Evolutionary conservation across 2,329 filamentous ascomycete species (phyloP).

Genomic region (Hortaea sp.): DNA sequence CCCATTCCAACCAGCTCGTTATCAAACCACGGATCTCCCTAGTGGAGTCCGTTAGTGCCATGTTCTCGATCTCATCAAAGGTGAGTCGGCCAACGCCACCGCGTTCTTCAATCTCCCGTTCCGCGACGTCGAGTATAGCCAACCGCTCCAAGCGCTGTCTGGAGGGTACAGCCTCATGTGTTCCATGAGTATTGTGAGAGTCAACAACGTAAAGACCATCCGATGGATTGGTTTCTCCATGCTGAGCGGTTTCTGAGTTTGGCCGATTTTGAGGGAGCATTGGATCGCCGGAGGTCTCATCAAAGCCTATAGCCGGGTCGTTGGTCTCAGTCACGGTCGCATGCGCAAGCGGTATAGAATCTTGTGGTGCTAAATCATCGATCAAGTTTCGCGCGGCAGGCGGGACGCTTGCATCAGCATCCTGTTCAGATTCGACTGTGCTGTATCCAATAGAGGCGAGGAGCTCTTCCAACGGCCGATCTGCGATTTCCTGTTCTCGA

Average conservation of each 20-base stretch:
- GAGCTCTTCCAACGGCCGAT: constrained; percentile 34
- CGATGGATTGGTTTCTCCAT: background rate
- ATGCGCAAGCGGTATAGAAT: background rate
- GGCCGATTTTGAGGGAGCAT: constrained; percentile 17
- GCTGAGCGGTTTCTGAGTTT: background rate
- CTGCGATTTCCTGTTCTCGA: constrained; percentile 22
- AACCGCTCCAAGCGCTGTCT: constrained; percentile 32
- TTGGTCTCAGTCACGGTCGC: background rate
- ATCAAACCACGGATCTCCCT: constrained; percentile 67
- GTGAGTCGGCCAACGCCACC: constrained; percentile 72
- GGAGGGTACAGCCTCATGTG: constrained; percentile 1
- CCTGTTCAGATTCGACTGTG: background rate
- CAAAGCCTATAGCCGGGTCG: background rate
- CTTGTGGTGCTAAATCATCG: background rate
- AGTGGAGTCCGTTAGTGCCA: constrained; percentile 52
- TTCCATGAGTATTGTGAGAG: background rate
- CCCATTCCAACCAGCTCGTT: constrained; percentile 80
- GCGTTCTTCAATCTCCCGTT: constrained; percentile 57
- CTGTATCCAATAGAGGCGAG: constrained; percentile 33
- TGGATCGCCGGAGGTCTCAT: constrained; percentile 6
- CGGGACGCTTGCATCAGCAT: background rate
- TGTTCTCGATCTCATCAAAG: constrained; percentile 68
- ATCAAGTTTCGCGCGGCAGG: background rate
- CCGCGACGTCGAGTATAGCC: constrained; percentile 49
- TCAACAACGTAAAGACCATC: background rate